phyloP scores from a whole-genome alignment of 306 rosid genomes.

The Urtica urens region DNA sequence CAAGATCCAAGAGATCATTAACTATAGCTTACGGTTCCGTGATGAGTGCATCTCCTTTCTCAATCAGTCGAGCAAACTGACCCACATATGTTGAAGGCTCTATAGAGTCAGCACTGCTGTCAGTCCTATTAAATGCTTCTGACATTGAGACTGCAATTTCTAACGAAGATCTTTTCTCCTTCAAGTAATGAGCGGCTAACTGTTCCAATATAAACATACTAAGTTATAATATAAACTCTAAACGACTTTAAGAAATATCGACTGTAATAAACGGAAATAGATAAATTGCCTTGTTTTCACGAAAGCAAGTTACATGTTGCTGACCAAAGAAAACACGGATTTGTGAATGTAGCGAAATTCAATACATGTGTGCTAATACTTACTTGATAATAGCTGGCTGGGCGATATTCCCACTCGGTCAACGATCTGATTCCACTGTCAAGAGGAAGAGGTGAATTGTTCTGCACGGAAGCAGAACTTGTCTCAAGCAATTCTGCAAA shows the following conservation, averaged over 20 bases:
- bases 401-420: conserved; percentile 74
- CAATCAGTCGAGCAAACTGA: conserved; percentile 70
- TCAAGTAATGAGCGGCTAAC: conserved; percentile 81
- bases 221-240: too few relatives aligned
- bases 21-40: conserved; percentile 68
- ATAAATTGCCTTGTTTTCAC: too few relatives aligned
- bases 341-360: too few relatives aligned
- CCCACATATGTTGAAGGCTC: conserved; percentile 72
- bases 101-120: conserved; percentile 51
- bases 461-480: conserved; percentile 42
- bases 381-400: conserved; percentile 83
- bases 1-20: conserved; percentile 4
- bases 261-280: too few relatives aligned
- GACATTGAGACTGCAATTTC: conserved; percentile 65
- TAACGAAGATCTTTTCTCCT: conserved; percentile 69
- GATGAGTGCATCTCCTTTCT: conserved; percentile 53
- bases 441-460: conserved; percentile 31
- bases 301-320: too few relatives aligned
- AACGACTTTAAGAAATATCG: too few relatives aligned
- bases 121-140: conserved; percentile 41
- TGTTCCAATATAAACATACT: too few relatives aligned
- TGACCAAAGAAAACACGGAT: too few relatives aligned
- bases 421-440: conserved; percentile 49
- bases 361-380: conserved; percentile 16
- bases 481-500: conserved; percentile 89